Conservation (phyloP, 2,329 filamentous ascomycete genomes). For the Ascomycota sp. region DNA sequence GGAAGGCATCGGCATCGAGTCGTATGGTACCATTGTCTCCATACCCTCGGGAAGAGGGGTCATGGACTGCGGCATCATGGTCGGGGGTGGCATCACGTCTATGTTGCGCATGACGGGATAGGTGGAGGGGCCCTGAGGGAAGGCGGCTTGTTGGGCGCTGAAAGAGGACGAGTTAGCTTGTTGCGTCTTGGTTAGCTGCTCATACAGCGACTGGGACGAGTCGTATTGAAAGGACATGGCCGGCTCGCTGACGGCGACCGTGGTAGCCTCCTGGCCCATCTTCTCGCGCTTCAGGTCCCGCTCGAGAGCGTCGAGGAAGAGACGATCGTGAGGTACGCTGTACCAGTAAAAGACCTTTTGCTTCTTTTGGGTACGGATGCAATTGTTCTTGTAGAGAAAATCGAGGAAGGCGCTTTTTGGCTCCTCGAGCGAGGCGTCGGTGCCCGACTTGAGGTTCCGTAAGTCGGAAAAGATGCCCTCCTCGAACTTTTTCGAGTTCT, state of each 20-base stretch:
- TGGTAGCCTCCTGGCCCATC: slow-evolving; percentile 97
- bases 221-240: slow-evolving; percentile 98
- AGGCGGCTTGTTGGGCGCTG: slow-evolving; percentile 55
- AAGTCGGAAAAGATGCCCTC: slow-evolving; percentile 98
- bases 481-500: slow-evolving; percentile 99
- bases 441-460: slow-evolving; percentile 93
- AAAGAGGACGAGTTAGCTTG: slow-evolving; percentile 97
- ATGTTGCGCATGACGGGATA: slow-evolving; percentile 80
- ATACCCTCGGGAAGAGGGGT: slow-evolving; percentile 40
- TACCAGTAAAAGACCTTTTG: slow-evolving; percentile 99
- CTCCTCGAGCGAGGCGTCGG: slow-evolving; percentile 93
- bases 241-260: slow-evolving; percentile 88
- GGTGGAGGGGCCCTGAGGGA: slow-evolving; percentile 56
- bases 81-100: slow-evolving; percentile 84
- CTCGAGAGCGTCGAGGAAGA: slow-evolving; percentile 94
- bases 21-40: slow-evolving; percentile 55
- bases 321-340: slow-evolving; percentile 89
- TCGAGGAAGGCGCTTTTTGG: slow-evolving; percentile 97
- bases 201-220: slow-evolving; percentile 94
- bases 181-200: slow-evolving; percentile 97
- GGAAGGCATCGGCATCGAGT: slow-evolving; percentile 48
- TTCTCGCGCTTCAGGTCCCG: slow-evolving; percentile 97
- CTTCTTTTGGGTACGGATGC: slow-evolving; percentile 98
- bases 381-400: slow-evolving; percentile 99
- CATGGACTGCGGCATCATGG: slow-evolving; percentile 47